Evolutionary conservation across 2,329 filamentous ascomycete species (phyloP).

Genomic region (Trichoderma citrinoviride): DNA sequence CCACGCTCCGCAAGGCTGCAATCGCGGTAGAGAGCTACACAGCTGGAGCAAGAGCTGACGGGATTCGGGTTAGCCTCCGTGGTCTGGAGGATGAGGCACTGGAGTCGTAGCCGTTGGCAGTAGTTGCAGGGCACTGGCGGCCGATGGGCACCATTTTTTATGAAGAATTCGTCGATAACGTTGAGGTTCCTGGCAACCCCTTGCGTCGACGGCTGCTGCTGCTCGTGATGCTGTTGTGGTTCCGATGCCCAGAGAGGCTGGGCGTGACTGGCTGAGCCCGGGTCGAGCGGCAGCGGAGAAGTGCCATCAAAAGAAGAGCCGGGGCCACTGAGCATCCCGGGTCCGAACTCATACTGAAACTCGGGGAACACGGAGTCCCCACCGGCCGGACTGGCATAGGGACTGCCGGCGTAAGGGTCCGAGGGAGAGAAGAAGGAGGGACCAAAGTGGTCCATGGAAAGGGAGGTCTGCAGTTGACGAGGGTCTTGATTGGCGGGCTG

Average conservation of each 20-base stretch:
- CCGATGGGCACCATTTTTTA: slow-evolving; percentile 42
- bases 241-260: neutral
- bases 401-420: neutral
- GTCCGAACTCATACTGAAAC: slow-evolving; percentile 3
- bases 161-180: slow-evolving; percentile 39
- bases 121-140: slow-evolving; percentile 44
- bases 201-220: neutral
- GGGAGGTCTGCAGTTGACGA: slow-evolving; percentile 5
- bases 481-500: neutral
- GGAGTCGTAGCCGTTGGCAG: slow-evolving; percentile 44
- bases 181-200: neutral
- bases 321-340: slow-evolving; percentile 7
- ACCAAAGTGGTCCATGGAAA: slow-evolving; percentile 6
- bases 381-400: slow-evolving; percentile 3
- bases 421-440: slow-evolving; percentile 10
- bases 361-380: slow-evolving; percentile 13
- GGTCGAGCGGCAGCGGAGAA: neutral
- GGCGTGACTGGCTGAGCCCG: neutral
- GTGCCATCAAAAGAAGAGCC: slow-evolving; percentile 13
- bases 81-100: slow-evolving; percentile 49
- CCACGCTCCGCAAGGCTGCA: slow-evolving; percentile 46
- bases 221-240: neutral
- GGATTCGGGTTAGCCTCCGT: slow-evolving; percentile 49
- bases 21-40: slow-evolving; percentile 49
- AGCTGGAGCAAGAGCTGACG: slow-evolving; percentile 47